Evolutionary conservation across 192 early-diverging fungal species (phyloP).

Genomic region (Gaertneriomyces semiglobifer): DNA sequence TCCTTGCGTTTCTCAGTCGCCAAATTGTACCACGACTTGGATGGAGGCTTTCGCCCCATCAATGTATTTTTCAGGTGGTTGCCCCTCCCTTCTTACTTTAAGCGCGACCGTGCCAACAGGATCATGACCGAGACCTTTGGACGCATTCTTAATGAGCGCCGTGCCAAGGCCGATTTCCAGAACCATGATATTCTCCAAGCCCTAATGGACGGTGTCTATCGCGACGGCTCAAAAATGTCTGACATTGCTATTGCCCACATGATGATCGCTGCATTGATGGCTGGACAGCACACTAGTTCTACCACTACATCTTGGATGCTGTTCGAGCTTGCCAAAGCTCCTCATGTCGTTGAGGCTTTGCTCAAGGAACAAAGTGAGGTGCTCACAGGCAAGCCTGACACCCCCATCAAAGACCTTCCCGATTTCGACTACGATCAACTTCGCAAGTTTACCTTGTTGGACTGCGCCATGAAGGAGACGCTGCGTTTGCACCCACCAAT

Average conservation of each 20-base stretch:
- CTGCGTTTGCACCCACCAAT: slow-evolving; percentile 93
- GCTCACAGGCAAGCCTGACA: slow-evolving; percentile 54
- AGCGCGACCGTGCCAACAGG: slow-evolving; percentile 78
- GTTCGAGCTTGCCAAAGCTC: slow-evolving; percentile 76
- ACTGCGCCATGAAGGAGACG: slow-evolving; percentile 84
- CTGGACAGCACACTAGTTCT: slow-evolving; percentile 94
- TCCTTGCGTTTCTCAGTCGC: slow-evolving; percentile 46
- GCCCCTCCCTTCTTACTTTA: slow-evolving; percentile 82
- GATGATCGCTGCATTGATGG: slow-evolving; percentile 96
- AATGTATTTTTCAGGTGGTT: slow-evolving; percentile 92
- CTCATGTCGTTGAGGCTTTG: slow-evolving; percentile 66
- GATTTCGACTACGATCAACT: slow-evolving; percentile 61
- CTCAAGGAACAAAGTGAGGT: slow-evolving; percentile 67
- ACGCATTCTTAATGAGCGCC: slow-evolving; percentile 76
- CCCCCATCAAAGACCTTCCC: slow-evolving; percentile 46
- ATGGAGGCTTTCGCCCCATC: slow-evolving; percentile 88
- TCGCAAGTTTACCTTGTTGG: slow-evolving; percentile 71
- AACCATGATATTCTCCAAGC: slow-evolving; percentile 77
- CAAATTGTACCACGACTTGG: slow-evolving; percentile 90
- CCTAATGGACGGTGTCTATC: slow-evolving; percentile 83
- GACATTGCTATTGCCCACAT: slow-evolving; percentile 87
- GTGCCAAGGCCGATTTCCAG: slow-evolving; percentile 38
- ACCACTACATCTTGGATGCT: slow-evolving; percentile 92
- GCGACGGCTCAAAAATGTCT: slow-evolving; percentile 77
- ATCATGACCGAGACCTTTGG: slow-evolving; percentile 79